phyloP scores from a whole-genome alignment of 1,139 yeast species.

The Blastobotrys arbuscula region DNA sequence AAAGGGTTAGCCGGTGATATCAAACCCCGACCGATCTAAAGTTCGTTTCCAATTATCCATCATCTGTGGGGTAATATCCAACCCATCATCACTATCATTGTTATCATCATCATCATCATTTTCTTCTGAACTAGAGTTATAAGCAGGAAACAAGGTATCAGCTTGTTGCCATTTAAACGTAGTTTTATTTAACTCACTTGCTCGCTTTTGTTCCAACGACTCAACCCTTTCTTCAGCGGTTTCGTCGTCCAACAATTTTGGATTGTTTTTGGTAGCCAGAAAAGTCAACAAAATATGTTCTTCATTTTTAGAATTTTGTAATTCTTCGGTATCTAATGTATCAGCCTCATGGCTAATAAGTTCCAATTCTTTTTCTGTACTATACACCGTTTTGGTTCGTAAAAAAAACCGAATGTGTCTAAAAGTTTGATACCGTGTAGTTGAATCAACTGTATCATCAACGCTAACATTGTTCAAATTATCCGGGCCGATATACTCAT shows the following conservation, averaged over 20 bases:
- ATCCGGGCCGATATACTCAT: too few species aligned
- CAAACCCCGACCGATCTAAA: conserved; percentile 7
- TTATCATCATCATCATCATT: background rate
- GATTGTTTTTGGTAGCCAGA: conserved; percentile 8
- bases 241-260: background rate
- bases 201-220: background rate
- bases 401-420: background rate
- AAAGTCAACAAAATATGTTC: conserved; percentile 12
- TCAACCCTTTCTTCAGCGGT: conserved; percentile 1
- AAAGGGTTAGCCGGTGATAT: background rate
- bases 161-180: background rate
- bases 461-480: too few species aligned
- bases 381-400: too few species aligned
- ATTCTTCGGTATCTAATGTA: conserved; percentile 8
- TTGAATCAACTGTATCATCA: too few species aligned
- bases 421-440: too few species aligned
- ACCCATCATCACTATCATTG: background rate
- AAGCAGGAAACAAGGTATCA: background rate
- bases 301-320: conserved; percentile 4
- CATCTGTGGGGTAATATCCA: background rate
- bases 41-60: background rate
- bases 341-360: conserved; percentile 4
- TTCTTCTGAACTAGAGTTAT: too few species aligned
- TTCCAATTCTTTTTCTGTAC: background rate
- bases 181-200: background rate